phyloP scores from a whole-genome alignment of 2,329 filamentous ascomycete species.

The Aspergillus luchuensis region DNA sequence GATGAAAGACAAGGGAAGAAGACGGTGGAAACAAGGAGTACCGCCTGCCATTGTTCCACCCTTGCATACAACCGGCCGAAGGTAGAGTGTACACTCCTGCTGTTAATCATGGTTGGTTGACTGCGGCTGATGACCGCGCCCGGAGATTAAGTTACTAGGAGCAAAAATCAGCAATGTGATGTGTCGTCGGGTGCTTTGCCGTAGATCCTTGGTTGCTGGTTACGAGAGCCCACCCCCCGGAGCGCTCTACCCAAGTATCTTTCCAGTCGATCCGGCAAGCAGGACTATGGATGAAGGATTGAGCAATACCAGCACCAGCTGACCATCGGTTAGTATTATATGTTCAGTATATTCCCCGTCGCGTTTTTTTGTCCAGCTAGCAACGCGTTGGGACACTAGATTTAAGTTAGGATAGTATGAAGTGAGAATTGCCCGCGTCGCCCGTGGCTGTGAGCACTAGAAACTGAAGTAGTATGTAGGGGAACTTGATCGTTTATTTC shows the following conservation, averaged over 20 bases:
- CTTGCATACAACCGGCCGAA: not conserved
- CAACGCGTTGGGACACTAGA: not conserved
- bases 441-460: slow-evolving; percentile 7
- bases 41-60: not conserved
- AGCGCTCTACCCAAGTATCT: not conserved
- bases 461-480: not conserved
- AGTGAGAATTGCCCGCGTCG: slow-evolving; percentile 14
- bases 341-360: not conserved
- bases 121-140: not conserved
- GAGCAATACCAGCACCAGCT: not conserved
- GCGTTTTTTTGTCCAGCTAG: not conserved
- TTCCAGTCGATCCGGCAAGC: not conserved
- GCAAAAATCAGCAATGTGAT: not conserved
- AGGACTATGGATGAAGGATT: not conserved
- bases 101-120: not conserved
- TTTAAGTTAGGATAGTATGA: not conserved
- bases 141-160: not conserved
- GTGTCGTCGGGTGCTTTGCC: not conserved
- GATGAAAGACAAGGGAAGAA: not conserved
- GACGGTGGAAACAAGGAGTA: not conserved
- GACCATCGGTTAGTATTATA: not conserved
- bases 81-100: not conserved
- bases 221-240: too few relatives aligned
- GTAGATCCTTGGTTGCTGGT: not conserved
- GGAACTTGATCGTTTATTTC: not conserved